Conservation (phyloP, 1,139 yeast species). For the Candida sojae region DNA sequence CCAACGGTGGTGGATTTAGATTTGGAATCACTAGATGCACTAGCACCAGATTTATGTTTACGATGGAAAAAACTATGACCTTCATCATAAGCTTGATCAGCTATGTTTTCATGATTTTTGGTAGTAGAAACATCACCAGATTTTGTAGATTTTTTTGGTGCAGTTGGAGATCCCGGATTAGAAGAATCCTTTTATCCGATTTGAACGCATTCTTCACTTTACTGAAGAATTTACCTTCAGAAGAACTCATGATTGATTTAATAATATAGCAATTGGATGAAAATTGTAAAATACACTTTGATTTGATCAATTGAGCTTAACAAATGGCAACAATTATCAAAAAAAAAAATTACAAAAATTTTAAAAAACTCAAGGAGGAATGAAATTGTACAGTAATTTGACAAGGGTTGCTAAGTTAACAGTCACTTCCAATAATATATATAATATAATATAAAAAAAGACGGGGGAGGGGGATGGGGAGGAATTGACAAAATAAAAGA, state of each 20-base stretch:
- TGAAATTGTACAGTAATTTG: too few relatives aligned
- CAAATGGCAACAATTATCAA: not conserved
- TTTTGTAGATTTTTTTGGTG: not conserved
- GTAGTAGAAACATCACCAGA: not conserved
- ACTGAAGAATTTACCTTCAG: slow-evolving; percentile 20
- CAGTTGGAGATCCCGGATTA: slow-evolving; percentile 10
- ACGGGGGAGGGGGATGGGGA: not conserved
- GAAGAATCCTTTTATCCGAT: slow-evolving; percentile 15
- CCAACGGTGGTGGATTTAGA: slow-evolving; percentile 1
- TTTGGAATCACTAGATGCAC: slow-evolving; percentile 2
- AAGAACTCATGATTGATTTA: slow-evolving; percentile 6
- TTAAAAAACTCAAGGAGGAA: too few relatives aligned
- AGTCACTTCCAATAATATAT: not conserved
- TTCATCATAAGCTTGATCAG: slow-evolving; percentile 12
- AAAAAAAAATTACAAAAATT: not conserved
- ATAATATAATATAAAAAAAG: not conserved
- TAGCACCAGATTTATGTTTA: slow-evolving; percentile 3
- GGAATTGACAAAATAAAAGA: not conserved
- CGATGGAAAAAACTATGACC: slow-evolving; percentile 11
- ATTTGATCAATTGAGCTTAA: not conserved
- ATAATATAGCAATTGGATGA: not conserved
- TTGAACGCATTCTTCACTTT: slow-evolving; percentile 32
- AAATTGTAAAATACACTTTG: not conserved
- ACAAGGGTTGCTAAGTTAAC: too few relatives aligned
- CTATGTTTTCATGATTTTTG: slow-evolving; percentile 8